Percentiles rank a stretch among this genome's conserved stretches.
phyloP scores from a whole-genome alignment of 2,329 filamentous ascomycete species.

The Calonectria montana region DNA sequence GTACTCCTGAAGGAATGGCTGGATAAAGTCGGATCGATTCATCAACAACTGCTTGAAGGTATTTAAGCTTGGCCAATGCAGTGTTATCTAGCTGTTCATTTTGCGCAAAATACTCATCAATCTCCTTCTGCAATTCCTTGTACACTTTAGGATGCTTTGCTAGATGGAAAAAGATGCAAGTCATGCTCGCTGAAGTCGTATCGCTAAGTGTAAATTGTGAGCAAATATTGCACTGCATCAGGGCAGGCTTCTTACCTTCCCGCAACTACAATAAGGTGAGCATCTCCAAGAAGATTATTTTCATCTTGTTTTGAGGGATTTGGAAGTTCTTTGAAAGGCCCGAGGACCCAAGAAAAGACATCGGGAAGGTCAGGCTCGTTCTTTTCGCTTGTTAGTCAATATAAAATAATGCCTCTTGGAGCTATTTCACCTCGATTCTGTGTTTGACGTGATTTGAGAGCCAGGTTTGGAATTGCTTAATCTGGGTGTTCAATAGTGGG shows the following conservation, averaged over 20 bases:
- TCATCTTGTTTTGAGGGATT: not conserved
- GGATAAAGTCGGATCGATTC: conserved; percentile 52
- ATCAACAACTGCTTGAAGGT: conserved; percentile 49
- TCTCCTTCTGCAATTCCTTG: not conserved
- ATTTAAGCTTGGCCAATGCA: not conserved
- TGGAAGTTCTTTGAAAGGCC: not conserved
- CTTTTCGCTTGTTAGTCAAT: not conserved
- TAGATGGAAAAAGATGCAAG: conserved; percentile 48
- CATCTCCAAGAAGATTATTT: conserved; percentile 11
- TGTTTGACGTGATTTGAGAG: not conserved
- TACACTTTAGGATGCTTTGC: conserved; percentile 25
- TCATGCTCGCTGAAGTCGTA: conserved; percentile 49
- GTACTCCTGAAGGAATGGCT: conserved; percentile 46
- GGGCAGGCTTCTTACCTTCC: conserved; percentile 6
- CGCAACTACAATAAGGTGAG: conserved; percentile 14
- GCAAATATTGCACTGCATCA: not conserved
- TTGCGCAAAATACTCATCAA: conserved; percentile 32
- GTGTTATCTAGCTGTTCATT: conserved; percentile 42
- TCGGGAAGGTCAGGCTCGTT: conserved; percentile 14
- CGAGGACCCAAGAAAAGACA: conserved; percentile 17
- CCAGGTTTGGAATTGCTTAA: conserved; percentile 1
- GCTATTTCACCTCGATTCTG: not conserved
- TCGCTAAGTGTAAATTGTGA: conserved; percentile 37
- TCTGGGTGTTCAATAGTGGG: not conserved
- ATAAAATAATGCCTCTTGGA: too few species aligned